These are phyloP conservation scores for Diaporthe ilicicola DNA, from an alignment of 2,329 filamentous ascomycete genomes.

Conservation along the genomic window DNA sequence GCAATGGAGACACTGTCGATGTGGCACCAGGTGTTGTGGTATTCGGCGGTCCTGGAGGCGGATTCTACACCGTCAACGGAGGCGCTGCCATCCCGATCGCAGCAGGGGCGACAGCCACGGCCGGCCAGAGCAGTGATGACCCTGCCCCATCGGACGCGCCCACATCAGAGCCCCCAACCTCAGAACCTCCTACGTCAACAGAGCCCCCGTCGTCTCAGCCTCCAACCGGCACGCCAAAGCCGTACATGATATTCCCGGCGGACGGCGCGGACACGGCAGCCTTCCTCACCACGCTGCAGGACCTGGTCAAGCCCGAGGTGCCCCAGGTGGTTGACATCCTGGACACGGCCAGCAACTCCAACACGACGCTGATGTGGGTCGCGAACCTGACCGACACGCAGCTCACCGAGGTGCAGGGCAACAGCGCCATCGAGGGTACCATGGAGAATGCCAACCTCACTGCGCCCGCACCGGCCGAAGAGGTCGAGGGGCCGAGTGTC, in stretches of 20 bases:
- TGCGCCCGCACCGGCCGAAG: background rate
- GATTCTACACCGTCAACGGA: background rate
- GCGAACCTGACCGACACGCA: slow-evolving; percentile 4
- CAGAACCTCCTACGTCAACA: background rate
- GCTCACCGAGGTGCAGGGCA: background rate
- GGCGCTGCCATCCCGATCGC: background rate
- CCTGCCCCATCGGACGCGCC: background rate
- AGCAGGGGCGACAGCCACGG: slow-evolving; percentile 1
- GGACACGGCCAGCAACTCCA: background rate
- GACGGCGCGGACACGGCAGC: background rate
- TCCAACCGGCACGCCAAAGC: background rate
- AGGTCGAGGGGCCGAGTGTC: background rate
- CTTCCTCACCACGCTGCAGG: slow-evolving; percentile 1
- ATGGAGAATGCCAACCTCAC: slow-evolving; percentile 3
- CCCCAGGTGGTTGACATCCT: background rate
- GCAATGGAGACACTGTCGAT: background rate
- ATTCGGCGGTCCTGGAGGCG: background rate
- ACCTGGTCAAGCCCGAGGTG: slow-evolving; percentile 4
- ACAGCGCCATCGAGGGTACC: background rate
- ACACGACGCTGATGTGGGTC: slow-evolving; percentile 13
- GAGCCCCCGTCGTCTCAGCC: background rate
- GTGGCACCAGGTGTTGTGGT: background rate
- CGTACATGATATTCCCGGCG: background rate
- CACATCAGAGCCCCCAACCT: background rate
- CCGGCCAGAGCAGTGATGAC: background rate